Base-by-base conservation (phyloP, 345 rosid genomes). In the Passiflora organensis region DNA sequence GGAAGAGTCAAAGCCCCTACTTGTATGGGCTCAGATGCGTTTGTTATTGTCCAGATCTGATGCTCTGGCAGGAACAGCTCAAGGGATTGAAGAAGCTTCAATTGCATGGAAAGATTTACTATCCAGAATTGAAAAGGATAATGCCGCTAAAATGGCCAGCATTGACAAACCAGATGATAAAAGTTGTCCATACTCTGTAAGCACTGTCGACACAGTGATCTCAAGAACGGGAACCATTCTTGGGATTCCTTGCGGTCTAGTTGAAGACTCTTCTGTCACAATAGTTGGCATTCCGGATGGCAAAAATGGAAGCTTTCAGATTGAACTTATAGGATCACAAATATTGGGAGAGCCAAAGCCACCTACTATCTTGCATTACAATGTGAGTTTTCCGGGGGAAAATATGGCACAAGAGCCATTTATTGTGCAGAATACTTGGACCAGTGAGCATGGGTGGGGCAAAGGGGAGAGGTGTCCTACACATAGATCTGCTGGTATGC, bases 11-110 rank as follows among this genome's bases (percentile, higher is more conserved):
- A 80, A 60, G 55, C 50, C 72, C 18, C 73, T 91, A 34, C 82
- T 77, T 63, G 80, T 66, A n/a, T 87, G 96, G 97, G 59, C 66
- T 66, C 80, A 54, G 42, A 69, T 91, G 87, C 87, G 71, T 46
- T 43, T 48, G 32, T 64, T 91, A 18, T 55, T 91, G 39, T 80
- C 95, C 24, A 72, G 96, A 64, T 80, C 86, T 0, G 88, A 87
- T 78, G 81, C 91, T 57, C 75, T 91, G 73, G 77, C 86, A 22
- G 91, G 78, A 62, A 83, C 86, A 13, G 79, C 74, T 53, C 93
- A 73, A 65, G 97, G 97, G 71, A 52, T 91, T 39, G 71, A 75
- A 62, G 97, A 87, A 72, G 96, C 87, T 55, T 71, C 95, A 0
- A 13, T 79, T 24, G 88, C 80, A 0, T 82, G 90, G 85, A 85